Conservation (phyloP, 768 basidiomycete genomes). For the Fibroporia radiculosa region DNA sequence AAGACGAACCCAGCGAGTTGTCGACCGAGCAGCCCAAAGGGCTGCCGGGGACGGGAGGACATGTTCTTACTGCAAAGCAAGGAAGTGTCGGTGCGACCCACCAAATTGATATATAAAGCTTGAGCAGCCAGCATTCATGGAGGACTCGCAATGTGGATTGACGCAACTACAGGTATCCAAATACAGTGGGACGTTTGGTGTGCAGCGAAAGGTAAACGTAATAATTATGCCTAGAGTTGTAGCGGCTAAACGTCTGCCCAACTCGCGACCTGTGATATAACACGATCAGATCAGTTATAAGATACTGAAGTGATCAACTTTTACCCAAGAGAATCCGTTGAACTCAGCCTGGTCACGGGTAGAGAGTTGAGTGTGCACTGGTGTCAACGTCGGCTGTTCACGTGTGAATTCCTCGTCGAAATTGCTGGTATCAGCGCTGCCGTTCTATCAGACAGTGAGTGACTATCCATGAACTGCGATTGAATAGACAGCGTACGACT, state of each 20-base stretch:
- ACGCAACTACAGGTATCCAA: conserved; percentile 29
- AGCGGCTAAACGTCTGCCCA: conserved; percentile 27
- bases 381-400: conserved; percentile 95
- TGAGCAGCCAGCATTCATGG: too few relatives aligned
- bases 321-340: conserved; percentile 94
- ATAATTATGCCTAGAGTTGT: conserved; percentile 17
- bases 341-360: conserved; percentile 91
- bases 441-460: conserved; percentile 43
- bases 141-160: too few relatives aligned
- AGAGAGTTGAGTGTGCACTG: conserved; percentile 91
- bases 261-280: conserved; percentile 24
- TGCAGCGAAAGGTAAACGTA: conserved; percentile 17
- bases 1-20: conserved; percentile 14
- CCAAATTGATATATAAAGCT: conserved; percentile 3
- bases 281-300: conserved; percentile 3
- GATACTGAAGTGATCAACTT: conserved; percentile 5
- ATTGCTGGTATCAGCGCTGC: conserved; percentile 83
- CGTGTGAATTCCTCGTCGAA: conserved; percentile 97
- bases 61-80: conserved; percentile 36
- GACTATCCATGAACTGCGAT: not conserved
- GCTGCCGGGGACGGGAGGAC: conserved; percentile 70
- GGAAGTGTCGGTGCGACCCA: conserved; percentile 9
- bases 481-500: conserved; percentile 51
- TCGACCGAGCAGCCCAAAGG: conserved; percentile 23
- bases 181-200: conserved; percentile 15